Evolutionary conservation across 2,329 filamentous ascomycete genomes (phyloP).

Genomic region (Clarireedia homoeocarpa): DNA sequence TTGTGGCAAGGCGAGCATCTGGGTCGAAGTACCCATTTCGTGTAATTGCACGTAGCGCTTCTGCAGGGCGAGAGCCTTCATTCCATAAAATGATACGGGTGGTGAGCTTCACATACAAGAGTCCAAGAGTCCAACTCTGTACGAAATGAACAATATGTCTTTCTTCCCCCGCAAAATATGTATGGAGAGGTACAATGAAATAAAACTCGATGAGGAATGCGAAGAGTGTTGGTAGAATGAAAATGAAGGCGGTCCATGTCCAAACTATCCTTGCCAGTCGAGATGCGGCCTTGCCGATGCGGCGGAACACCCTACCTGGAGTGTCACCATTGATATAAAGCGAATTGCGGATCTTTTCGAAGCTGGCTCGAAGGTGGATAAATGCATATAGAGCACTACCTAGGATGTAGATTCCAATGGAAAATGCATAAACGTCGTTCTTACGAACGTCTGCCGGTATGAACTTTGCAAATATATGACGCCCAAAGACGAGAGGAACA

Average conservation of each 20-base stretch:
- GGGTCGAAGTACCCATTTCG: conserved; percentile 72
- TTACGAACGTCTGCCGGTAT: conserved; percentile 66
- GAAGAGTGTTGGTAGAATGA: conserved; percentile 76
- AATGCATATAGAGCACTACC: conserved; percentile 58
- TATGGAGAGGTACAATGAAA: conserved; percentile 65
- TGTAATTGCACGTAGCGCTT: conserved; percentile 66
- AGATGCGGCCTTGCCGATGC: conserved; percentile 11
- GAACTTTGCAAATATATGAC: conserved; percentile 64
- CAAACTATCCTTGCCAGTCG: conserved; percentile 50
- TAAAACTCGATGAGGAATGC: conserved; percentile 82
- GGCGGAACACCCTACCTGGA: conserved; percentile 23
- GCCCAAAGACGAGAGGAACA: conserved; percentile 76
- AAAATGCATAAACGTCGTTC: conserved; percentile 96
- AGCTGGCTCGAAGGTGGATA: conserved; percentile 39
- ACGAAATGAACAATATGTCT: conserved; percentile 75
- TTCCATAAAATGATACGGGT: conserved; percentile 62
- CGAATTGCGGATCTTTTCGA: conserved; percentile 28
- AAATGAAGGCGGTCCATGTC: conserved; percentile 62
- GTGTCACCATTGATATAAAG: conserved; percentile 21
- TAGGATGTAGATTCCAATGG: conserved; percentile 76
- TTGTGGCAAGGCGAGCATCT: conserved; percentile 69
- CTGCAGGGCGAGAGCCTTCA: conserved; percentile 61
- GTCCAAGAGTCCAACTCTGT: conserved; percentile 87
- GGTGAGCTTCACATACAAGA: conserved; percentile 80
- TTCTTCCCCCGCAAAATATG: conserved; percentile 29